Evolutionary conservation across 495 filamentous ascomycete species (phyloP), one percentile per base, ranked within the genome.

Genomic region (Trichoderma reesei): DNA sequence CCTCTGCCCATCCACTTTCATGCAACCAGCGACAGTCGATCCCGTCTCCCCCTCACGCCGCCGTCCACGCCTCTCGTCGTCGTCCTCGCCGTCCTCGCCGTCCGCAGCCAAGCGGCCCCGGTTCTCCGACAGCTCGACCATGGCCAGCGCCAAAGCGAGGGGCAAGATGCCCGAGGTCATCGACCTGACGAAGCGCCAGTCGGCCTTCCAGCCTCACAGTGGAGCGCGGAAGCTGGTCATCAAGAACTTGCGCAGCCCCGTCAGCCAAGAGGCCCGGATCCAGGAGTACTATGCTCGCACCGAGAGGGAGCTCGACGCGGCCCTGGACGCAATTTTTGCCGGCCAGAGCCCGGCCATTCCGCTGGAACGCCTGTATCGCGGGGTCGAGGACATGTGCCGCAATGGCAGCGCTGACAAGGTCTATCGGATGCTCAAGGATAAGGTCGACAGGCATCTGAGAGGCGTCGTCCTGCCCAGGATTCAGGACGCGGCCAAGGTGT

Each of bases 301-400:
- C 2, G 90, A 86, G 84, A 72, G 72, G 51, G 87, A 92, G 69
- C 74, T 98, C 7, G 84, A 90, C 65, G 77, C 77, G 41, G 91
- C 90, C 2, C 77, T 98, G 59, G 75, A 78, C 4, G 82, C 86
- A 18, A 86, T 96, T 14, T 96, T 96, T 70, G 70, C 77, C 11
- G 78, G 82, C 41, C 77, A 80, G 63, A 81, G 83, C 64, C 81
- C 88, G 6, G 73, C 77, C 1, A 79, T 83, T 65, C 90, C 91
- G 13, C 74, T 95, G 51, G 94, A 98, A 72, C 88, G 90, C 65
- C 80, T 98, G 10, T 97, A 98, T 72, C 83, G 89, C 38, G 91
- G 89, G 0, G 89, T 92, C 0, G 93, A 98, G 78, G 92, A 93
- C 69, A 80, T 95, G 0, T 98, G 94, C 72, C 83, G 90, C 62